phyloP scores from a whole-genome alignment of 2,329 filamentous ascomycete species.

The Pestalotiopsis sp. region DNA sequence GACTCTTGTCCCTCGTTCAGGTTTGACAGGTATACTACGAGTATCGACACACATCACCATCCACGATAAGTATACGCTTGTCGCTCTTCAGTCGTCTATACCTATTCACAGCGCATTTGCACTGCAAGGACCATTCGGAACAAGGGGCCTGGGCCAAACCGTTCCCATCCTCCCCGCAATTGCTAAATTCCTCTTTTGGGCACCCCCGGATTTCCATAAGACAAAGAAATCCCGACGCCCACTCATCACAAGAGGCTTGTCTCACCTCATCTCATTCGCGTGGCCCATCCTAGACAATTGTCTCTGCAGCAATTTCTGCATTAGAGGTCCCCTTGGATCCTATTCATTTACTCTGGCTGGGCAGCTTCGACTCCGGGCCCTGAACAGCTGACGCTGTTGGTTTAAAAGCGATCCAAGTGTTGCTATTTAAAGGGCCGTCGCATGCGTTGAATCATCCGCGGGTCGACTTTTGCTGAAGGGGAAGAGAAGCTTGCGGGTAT shows the following conservation, averaged over 20 bases:
- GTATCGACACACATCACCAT: not conserved
- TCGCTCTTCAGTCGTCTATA: not conserved
- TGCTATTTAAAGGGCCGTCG: not conserved
- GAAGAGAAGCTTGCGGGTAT: not conserved
- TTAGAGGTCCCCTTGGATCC: not conserved
- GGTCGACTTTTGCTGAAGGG: not conserved
- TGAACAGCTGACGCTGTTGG: too few relatives aligned
- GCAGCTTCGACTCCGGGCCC: not conserved
- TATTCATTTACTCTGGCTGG: too few relatives aligned
- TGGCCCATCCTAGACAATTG: not conserved
- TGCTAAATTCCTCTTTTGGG: not conserved
- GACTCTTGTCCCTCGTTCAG: not conserved
- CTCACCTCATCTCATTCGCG: not conserved
- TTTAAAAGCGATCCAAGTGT: not conserved
- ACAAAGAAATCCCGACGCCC: not conserved
- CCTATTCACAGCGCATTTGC: not conserved
- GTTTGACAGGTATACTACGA: not conserved
- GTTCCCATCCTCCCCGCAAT: not conserved
- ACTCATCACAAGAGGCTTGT: not conserved
- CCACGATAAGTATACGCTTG: not conserved
- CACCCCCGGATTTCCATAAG: not conserved
- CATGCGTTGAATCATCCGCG: not conserved
- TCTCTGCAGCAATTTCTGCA: not conserved
- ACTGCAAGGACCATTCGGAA: not conserved
- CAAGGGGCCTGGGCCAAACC: not conserved